Base-by-base conservation (phyloP, 768 basidiomycete genomes). In the Tulasnella sp. region DNA sequence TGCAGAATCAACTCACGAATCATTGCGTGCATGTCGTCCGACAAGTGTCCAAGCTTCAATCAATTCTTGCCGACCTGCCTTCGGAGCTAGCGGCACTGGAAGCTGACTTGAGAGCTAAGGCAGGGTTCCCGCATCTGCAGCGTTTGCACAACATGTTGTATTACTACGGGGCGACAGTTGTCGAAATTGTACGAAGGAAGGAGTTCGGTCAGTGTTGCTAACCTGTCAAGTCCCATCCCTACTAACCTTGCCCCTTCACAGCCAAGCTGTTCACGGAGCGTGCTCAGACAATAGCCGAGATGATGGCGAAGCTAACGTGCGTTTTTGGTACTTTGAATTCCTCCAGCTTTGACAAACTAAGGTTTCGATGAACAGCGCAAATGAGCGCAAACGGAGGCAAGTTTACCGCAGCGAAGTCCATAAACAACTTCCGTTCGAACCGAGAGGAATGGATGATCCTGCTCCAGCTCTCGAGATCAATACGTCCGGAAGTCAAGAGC, bases 111-210 rank as follows among this genome's bases (percentile, higher is more conserved):
- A 87, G 92, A n/a, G 86, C 77, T 87, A 93, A 86, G 82, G 93
- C 90, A 40, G 92, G 92, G 78, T 98, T 98, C 82, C 88, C 92
- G n/a, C 95, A 99, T 84, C 92, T 99, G 18, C 90, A 92, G 73
- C 88, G 97, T 23, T 85, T 98, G 61, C 95, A 97, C 82, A 91
- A 89, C 77, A 93, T 98, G 90, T 83, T 96, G 0, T 96, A 95
- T 82, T 95, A 94, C 0, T 99, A 99, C 83, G 93, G 93, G 0
- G 93, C 94, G 1, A 95, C 95, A 0, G 88, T 98, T 11, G 88
- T 96, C 23, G 97, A 99, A 84, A 90, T 98, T 40, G 93, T 96
- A 2, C 87, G 97, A 78, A 87, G 97, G 76, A 94, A 94, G 81
- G 94, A 97, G 82, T 98, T 97, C 83, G 87, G 94, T 92, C 79